Evolutionary conservation across 345 rosid genomes (phyloP), one percentile per base, ranked within the genome.

Genomic region (Populus nigra): DNA sequence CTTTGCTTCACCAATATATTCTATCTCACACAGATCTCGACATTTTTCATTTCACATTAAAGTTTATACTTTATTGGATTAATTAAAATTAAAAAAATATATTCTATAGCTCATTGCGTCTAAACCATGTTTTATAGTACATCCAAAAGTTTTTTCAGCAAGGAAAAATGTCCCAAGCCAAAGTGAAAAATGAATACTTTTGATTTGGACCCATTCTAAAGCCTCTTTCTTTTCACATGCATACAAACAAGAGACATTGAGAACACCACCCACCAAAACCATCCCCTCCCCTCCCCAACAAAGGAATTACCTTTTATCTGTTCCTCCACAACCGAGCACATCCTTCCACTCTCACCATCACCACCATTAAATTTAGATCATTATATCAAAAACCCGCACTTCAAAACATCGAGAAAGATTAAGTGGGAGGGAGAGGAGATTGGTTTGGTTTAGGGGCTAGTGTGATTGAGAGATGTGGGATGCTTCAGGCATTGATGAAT

Each of bases 401-500:
- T 71, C 13, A 75, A 73, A n/a, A 55, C 74, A 43, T 75, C 68
- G 17, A 63, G 18, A 15, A 47, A 66, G 43, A 59, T 50, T n/a
- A 53, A 45, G 55, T 13, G 62, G 50, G 35, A 22, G 78, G 74
- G 76, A 63, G 53, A 41, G 75, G 78, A 70, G 47, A 63, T 80
- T 76, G 36, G 3, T 65, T 31, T 25, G 69, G 36, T 65, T 29
- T 35, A 8, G 72, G 82, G 76, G 78, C 39, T 66, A 8, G 74
- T 47, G n/a, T 50, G 31, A 57, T 68, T 84, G 90, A 89, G 97
- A 87, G 85, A 94, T 90, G 96, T 88, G 88, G 94, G 88, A 92
- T 94, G 97, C 92, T 92, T 81, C 92, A 81, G 88, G 86, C 90
- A 84, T 90, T 89, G 85, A 92, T 94, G 97, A 94, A 90, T 90